Evolutionary conservation across 2,329 filamentous ascomycete species (phyloP), one percentile per base, ranked within the genome.

Genomic region (Diaporthe citri): DNA sequence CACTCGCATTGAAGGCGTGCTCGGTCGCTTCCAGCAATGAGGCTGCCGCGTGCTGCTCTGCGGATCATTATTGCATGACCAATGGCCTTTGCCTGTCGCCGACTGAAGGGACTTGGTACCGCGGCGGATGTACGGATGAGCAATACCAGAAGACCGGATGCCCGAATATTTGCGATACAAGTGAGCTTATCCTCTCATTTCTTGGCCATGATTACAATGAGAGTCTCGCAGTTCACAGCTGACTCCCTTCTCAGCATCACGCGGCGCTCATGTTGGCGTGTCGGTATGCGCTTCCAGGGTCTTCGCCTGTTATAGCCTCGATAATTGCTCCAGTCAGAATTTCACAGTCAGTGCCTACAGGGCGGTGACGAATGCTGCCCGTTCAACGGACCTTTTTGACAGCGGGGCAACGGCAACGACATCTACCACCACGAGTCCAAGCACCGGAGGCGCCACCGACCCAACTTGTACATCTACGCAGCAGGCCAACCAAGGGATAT

Each of bases 121-220:
- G 71, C 17, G 71, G 71, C 28, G 71, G 71, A n/a, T 73, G 71
- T 57, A 73, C 60, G 20, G 71, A 73, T 15, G 22, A 48, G 12
- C 20, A 31, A 15, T 73, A 52, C 28, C 31, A 57, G 5, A 34
- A 60, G 34, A 36, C 60, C 1, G 62, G 59, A 25, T 73, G 71
- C 15, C 71, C 71, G 2, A 39, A 28, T 12, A 36, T 56, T n/a
- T 73, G 60, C 39, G 22, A 41, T 15, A 36, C 17, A 12, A n/a
- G 71, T 73, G 28, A 8, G 59, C 28, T 7, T 4, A 17, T 4
- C 12, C 4, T 64, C 2, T 15, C 5, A 9, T 46, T 6, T 13
- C 10, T 43, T 8, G 9, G n/a, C 8, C 39, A 17, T 43, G 20
- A 41, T 13, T 15, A 3, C 4, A 15, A 9, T 20, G 31, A n/a